Conservation (phyloP, 352 stramenopile genomes). For the Globisporangium middletonii region DNA sequence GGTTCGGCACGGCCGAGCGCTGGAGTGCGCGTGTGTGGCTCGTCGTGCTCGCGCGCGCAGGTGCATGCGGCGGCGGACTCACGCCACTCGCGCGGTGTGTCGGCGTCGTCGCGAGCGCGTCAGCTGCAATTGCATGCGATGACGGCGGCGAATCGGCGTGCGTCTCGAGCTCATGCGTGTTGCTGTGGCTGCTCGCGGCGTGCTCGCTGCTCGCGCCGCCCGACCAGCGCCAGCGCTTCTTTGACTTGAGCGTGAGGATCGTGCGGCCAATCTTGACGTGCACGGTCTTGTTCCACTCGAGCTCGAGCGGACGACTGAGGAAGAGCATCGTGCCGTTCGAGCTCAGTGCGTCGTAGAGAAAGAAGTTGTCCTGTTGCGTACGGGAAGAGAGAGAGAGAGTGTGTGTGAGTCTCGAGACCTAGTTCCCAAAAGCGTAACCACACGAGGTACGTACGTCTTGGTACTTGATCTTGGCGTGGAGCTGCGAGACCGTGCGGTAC, state of each 20-base stretch:
- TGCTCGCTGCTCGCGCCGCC: slow-evolving; percentile 33
- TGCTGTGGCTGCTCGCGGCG: slow-evolving; percentile 16
- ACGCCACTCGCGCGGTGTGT: slow-evolving; percentile 8
- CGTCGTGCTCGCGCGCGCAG: slow-evolving; percentile 2
- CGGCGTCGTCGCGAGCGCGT: slow-evolving; percentile 9
- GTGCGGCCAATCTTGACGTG: slow-evolving; percentile 84
- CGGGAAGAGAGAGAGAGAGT: slow-evolving; percentile 2
- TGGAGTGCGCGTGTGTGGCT: slow-evolving; percentile 6
- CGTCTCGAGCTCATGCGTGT: slow-evolving; percentile 6
- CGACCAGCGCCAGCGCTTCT: slow-evolving; percentile 81
- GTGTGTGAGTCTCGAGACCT: not conserved
- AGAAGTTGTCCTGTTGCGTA: slow-evolving; percentile 56
- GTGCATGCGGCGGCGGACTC: slow-evolving; percentile 7
- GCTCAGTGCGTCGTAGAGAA: slow-evolving; percentile 62
- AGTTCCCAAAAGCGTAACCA: not conserved
- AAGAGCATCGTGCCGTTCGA: slow-evolving; percentile 88
- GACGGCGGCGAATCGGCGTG: slow-evolving; percentile 1
- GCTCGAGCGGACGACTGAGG: slow-evolving; percentile 64
- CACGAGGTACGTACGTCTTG: slow-evolving; percentile 51
- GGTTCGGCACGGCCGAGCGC: slow-evolving; percentile 16
- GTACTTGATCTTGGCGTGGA: slow-evolving; percentile 79
- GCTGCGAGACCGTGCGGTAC: slow-evolving; percentile 81
- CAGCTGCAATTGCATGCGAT: not conserved
- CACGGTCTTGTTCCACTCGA: slow-evolving; percentile 80
- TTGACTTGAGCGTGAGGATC: slow-evolving; percentile 78